Conservation (phyloP, 306 rosid genomes). For the Citrullus colocynthis region DNA sequence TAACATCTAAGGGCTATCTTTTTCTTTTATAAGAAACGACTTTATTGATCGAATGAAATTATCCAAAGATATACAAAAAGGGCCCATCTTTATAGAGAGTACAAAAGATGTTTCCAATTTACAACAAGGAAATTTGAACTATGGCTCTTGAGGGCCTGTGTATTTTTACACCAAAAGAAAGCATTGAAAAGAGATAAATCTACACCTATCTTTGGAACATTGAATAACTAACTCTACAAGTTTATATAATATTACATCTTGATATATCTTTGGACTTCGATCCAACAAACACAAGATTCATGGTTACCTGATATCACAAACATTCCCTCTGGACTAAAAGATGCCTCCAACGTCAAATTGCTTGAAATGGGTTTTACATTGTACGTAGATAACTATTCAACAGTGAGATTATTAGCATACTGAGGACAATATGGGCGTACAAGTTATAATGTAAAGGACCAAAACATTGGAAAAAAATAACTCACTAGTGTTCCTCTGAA, state of each 20-base stretch:
- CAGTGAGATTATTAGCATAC: background rate
- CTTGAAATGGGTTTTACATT: constrained; percentile 62
- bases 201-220: background rate
- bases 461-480: constrained; percentile 2
- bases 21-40: too few relatives aligned
- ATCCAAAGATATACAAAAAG: too few relatives aligned
- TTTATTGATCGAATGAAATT: too few relatives aligned
- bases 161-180: too few relatives aligned
- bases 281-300: background rate
- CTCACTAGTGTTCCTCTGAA: constrained; percentile 90
- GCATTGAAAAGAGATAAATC: too few relatives aligned
- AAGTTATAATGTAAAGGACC: constrained; percentile 5
- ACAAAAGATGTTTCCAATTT: too few relatives aligned
- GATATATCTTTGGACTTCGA: background rate
- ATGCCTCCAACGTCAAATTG: constrained; percentile 83
- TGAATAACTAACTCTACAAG: background rate
- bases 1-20: background rate
- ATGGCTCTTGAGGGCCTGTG: too few relatives aligned
- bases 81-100: too few relatives aligned
- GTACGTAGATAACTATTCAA: constrained; percentile 57
- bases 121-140: too few relatives aligned
- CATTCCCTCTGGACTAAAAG: constrained; percentile 96
- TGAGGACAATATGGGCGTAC: constrained; percentile 5
- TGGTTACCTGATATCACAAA: constrained; percentile 72
- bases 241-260: background rate